A percentile compares a stretch with the other conserved stretches of the same genome.
These are phyloP conservation scores for Colletotrichum magnum DNA, from an alignment of 2,329 filamentous ascomycete species.

Conservation along the genomic window DNA sequence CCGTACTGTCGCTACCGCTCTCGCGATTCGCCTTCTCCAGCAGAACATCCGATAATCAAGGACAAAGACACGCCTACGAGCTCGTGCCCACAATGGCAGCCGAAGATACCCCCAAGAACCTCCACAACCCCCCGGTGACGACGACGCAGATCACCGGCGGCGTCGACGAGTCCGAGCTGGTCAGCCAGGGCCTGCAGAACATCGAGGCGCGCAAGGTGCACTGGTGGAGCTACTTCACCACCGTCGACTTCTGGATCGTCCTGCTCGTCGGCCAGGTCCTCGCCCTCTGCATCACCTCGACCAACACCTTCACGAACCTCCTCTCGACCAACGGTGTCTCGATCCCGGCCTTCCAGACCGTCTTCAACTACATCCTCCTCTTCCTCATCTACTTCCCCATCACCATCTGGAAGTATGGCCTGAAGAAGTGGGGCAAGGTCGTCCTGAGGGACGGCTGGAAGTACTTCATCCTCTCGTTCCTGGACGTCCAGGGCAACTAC, in stretches of 20 bases:
- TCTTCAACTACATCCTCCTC: slow-evolving; percentile 94
- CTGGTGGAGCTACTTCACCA: slow-evolving; percentile 84
- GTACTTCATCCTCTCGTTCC: slow-evolving; percentile 91
- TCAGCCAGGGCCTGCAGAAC: slow-evolving; percentile 66
- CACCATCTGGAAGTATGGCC: slow-evolving; percentile 85
- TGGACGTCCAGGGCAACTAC: slow-evolving; percentile 98
- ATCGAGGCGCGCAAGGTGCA: slow-evolving; percentile 67
- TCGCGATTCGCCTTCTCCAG: slow-evolving; percentile 41
- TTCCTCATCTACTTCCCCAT: slow-evolving; percentile 85
- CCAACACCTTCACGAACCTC: slow-evolving; percentile 90
- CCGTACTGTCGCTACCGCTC: slow-evolving; percentile 38
- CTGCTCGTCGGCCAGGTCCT: slow-evolving; percentile 86
- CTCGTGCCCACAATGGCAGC: slow-evolving; percentile 29
- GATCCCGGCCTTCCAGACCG: slow-evolving; percentile 94
- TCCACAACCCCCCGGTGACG: slow-evolving; percentile 36
- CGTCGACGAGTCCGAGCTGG: slow-evolving; percentile 52
- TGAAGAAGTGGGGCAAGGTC: slow-evolving; percentile 76
- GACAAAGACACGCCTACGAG: slow-evolving; percentile 33
- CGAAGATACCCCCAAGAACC: slow-evolving; percentile 30
- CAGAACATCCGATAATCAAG: slow-evolving; percentile 42
- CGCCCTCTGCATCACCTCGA: slow-evolving; percentile 90
- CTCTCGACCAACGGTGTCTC: slow-evolving; percentile 77
- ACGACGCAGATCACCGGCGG: slow-evolving; percentile 40
- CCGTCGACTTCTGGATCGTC: slow-evolving; percentile 89
- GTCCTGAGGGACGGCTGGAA: slow-evolving; percentile 86